Base-by-base conservation (phyloP, 495 filamentous ascomycete genomes). In the Rostrohypoxylon terebratum region DNA sequence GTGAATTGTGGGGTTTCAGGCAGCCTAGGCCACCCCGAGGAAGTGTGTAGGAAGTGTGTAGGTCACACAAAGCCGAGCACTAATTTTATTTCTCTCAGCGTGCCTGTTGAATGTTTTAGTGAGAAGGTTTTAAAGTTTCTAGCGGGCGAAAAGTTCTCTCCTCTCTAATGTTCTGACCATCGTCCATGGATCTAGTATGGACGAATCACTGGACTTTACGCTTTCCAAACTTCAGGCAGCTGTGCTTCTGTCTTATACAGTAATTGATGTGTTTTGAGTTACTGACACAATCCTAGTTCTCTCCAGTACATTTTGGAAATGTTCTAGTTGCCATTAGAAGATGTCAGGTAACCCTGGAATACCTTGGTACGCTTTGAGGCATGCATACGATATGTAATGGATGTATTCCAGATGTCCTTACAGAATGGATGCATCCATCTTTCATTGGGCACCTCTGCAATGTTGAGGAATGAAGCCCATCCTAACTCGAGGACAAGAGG, bases 1-100 rank as follows among this genome's bases (percentile, higher is more conserved):
- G 34, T 11, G 1, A 51, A 58, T 63, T 69, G 67, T 69, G 60
- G 59, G 53, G n/a, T 63, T 59, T 55, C 20, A 63, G 50, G 59
- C 31, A 48, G 36, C 45, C 60, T 64, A 53, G 45, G 31, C 45
- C 33, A 53, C 21, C 21, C 59, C 59, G 44, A 60, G 51, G 48
- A 23, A 44, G 36, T 6, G 28, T 28, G 42, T 21, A 60, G 51
- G 48, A 23, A 44, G 36, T 6, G 28, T 28, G 42, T 21, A 42
- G 13, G 38, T 42, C 13, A 20, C 66, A 54, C 48, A 68, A 33
- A 66, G 59, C 28, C 47, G 57, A 61, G 38, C 65, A 36, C 65
- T 68, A 68, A 61, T 44, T 57, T 50, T 33, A 48, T 58, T 58
- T 31, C 51, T 42, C 23, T 31, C 23, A 63, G 60, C 42, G 59